phyloP scores from a whole-genome alignment of 306 rosid genomes.

The Casuarina equisetifolia region DNA sequence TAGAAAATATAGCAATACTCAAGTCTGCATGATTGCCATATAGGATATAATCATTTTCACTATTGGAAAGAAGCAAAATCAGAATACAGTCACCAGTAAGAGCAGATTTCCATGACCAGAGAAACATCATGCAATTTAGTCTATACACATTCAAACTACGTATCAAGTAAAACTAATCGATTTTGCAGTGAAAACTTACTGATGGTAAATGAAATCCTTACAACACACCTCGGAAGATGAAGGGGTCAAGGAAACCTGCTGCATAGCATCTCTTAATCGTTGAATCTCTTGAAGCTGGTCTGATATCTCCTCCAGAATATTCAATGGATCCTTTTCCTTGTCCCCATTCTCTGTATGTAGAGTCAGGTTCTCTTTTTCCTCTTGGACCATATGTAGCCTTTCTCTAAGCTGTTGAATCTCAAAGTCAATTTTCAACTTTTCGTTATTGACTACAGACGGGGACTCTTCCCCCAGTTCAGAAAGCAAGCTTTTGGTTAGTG shows the following conservation, averaged over 20 bases:
- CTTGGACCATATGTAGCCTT: conserved; percentile 42
- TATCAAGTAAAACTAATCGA: neutral
- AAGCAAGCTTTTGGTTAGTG: conserved; percentile 25
- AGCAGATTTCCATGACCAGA: conserved; percentile 21
- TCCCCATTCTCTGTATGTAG: conserved; percentile 36
- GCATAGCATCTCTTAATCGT: conserved; percentile 33
- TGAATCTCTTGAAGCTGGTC: conserved; percentile 34
- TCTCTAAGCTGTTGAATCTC: conserved; percentile 47
- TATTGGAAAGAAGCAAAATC: conserved; percentile 18
- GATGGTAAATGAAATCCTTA: conserved; percentile 3
- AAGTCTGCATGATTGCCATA: neutral
- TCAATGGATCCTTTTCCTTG: conserved; percentile 35
- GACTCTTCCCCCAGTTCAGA: conserved; percentile 33
- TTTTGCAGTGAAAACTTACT: neutral
- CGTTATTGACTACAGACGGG: conserved; percentile 31
- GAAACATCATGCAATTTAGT: conserved; percentile 19
- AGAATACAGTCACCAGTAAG: conserved; percentile 12
- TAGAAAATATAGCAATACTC: conserved; percentile 1
- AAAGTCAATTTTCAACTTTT: conserved; percentile 41
- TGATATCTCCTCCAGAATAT: conserved; percentile 46
- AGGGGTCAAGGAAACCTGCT: conserved; percentile 42
- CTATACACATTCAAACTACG: neutral
- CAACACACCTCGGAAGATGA: conserved; percentile 51
- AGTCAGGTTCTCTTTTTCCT: conserved; percentile 37
- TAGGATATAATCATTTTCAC: conserved; percentile 9